phyloP scores from a whole-genome alignment of 2,329 filamentous ascomycete genomes.

The Ploettnerulaceae sp. region DNA sequence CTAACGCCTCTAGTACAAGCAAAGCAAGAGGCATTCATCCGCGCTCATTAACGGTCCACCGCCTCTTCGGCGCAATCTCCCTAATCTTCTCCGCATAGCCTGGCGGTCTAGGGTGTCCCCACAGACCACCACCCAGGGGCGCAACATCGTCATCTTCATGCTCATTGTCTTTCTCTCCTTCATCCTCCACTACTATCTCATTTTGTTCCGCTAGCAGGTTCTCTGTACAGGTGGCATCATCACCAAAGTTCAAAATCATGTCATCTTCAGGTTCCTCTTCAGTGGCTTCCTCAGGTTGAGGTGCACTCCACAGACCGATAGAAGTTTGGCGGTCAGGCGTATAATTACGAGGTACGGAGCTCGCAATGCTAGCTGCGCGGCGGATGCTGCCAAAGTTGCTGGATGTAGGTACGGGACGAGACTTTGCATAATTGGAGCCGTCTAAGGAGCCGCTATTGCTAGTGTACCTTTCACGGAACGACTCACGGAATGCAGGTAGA shows the following conservation, averaged over 20 bases:
- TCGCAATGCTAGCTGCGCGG: conserved; percentile 30
- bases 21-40: too few species aligned
- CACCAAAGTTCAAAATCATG: conserved; percentile 49
- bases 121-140: conserved; percentile 37
- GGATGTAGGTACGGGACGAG: conserved; percentile 18
- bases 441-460: conserved; percentile 30
- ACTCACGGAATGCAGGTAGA: conserved; percentile 27
- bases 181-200: background rate
- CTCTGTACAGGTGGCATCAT: conserved; percentile 22
- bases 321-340: conserved; percentile 34
- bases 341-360: conserved; percentile 22
- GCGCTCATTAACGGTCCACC: conserved; percentile 53
- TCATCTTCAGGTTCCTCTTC: conserved; percentile 38
- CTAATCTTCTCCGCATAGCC: conserved; percentile 43
- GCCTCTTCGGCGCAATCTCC: conserved; percentile 46
- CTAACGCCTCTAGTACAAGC: too few species aligned
- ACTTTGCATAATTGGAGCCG: conserved; percentile 30
- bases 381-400: conserved; percentile 33
- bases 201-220: conserved; percentile 8
- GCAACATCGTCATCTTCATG: conserved; percentile 34
- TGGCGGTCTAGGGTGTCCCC: conserved; percentile 44
- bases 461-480: conserved; percentile 11
- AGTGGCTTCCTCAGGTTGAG: conserved; percentile 32
- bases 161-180: conserved; percentile 2
- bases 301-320: conserved; percentile 45